Conservation (phyloP, 2,329 filamentous ascomycete genomes). For the Arthrobotrys pseudoclavata region DNA sequence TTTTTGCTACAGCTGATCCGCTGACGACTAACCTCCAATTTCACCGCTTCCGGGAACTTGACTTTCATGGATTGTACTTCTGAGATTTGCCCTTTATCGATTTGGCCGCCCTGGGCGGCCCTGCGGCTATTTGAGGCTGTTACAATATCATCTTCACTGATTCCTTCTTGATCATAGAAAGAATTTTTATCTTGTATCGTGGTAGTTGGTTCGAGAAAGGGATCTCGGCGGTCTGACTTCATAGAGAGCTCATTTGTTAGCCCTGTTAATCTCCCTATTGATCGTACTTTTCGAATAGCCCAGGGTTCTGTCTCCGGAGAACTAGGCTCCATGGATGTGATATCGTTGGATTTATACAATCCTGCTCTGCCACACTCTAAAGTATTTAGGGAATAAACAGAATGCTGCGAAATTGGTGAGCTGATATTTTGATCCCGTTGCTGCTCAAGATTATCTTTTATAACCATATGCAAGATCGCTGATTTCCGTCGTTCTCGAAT, state of each 20-base stretch:
- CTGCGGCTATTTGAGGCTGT: background rate
- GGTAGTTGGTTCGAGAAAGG: background rate
- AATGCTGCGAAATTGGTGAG: background rate
- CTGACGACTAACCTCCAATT: background rate
- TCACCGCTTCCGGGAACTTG: background rate
- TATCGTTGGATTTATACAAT: background rate
- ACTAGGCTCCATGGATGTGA: background rate
- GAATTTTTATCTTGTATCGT: background rate
- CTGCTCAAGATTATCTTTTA: background rate
- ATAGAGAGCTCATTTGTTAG: conserved; percentile 44
- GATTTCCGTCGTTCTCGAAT: conserved; percentile 31
- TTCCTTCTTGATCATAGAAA: background rate
- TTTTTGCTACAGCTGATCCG: no score
- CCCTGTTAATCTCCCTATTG: conserved; percentile 51
- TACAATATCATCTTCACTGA: background rate
- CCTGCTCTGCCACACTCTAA: background rate
- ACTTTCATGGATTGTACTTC: no score
- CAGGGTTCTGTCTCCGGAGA: conserved; percentile 23
- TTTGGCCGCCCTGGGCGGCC: no score
- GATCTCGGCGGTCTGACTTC: conserved; percentile 20
- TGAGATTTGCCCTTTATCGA: background rate
- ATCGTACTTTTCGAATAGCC: conserved; percentile 53
- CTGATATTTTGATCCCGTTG: background rate
- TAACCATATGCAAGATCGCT: background rate
- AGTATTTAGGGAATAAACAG: background rate